phyloP scores from a whole-genome alignment of 257 asterid genomes.

The Przewalskia tangutica region DNA sequence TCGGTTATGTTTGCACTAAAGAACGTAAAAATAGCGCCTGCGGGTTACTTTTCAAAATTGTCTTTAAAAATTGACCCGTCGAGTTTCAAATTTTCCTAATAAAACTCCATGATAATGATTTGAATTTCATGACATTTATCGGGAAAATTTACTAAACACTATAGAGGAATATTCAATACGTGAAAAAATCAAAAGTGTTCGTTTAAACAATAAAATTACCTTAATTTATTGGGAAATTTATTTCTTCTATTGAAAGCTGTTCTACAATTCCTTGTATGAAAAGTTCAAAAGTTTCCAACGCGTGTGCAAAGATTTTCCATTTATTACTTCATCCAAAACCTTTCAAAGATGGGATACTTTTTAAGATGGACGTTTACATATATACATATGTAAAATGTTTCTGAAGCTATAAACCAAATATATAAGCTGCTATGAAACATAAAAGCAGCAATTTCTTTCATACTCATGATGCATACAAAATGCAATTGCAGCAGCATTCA shows the following conservation, averaged over 20 bases:
- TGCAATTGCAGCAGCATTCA: slow-evolving; percentile 17
- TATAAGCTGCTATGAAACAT: slow-evolving; percentile 2
- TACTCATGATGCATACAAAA: slow-evolving; percentile 14
- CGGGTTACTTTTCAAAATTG: too few species aligned
- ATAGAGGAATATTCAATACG: too few species aligned
- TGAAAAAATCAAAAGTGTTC: background rate
- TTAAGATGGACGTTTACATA: background rate
- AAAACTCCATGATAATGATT: too few species aligned
- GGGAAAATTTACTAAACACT: too few species aligned
- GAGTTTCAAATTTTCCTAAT: too few species aligned
- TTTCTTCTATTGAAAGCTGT: background rate
- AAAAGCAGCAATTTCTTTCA: slow-evolving; percentile 8
- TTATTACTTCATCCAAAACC: background rate
- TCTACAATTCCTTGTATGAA: background rate
- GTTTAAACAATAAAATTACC: background rate
- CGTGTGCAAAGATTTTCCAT: background rate
- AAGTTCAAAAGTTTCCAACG: background rate
- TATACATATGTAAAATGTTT: background rate
- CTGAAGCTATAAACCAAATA: background rate
- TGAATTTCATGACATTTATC: too few species aligned
- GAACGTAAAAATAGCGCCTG: too few species aligned
- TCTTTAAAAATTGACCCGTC: too few species aligned
- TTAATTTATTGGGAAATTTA: background rate
- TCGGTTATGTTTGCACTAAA: background rate
- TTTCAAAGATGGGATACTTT: background rate